phyloP scores from a whole-genome alignment of 169 alveolate genomes.

The Perkinsus olseni region DNA sequence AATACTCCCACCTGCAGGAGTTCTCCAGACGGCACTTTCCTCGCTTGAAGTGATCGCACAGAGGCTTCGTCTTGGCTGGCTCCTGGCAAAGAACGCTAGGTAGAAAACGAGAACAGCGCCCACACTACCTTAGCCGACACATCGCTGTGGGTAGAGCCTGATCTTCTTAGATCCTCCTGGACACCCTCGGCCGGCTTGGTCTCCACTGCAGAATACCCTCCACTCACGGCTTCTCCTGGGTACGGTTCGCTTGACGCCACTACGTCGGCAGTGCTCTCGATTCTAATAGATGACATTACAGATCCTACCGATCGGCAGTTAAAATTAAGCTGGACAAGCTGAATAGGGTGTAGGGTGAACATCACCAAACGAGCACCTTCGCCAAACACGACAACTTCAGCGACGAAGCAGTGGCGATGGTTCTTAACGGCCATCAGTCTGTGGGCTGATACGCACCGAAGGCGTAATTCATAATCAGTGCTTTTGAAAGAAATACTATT shows the following conservation, averaged over 20 bases:
- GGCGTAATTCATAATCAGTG: no score
- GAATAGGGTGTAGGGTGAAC: no score
- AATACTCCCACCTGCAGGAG: background rate
- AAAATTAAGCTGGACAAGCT: no score
- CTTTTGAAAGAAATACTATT: no score
- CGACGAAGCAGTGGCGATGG: no score
- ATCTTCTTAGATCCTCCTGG: background rate
- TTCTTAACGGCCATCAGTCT: no score
- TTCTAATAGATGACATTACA: background rate
- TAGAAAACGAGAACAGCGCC: background rate
- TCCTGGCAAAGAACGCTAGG: background rate
- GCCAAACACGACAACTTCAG: no score
- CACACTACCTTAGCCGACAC: background rate
- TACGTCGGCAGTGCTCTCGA: background rate
- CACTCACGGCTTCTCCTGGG: background rate
- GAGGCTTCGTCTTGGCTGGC: background rate
- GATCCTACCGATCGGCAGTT: background rate
- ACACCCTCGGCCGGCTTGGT: background rate
- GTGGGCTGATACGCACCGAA: no score
- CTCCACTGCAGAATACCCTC: background rate
- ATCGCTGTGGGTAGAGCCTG: background rate
- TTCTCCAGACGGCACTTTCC: background rate
- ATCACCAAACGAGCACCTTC: no score
- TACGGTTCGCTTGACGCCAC: no score
- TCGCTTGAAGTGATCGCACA: background rate